Percentiles rank a stretch among this genome's conserved stretches.
These are phyloP conservation scores for Bothriochloa decipiens DNA, from an alignment of 176 grass and related monocot species.

Conservation along the genomic window DNA sequence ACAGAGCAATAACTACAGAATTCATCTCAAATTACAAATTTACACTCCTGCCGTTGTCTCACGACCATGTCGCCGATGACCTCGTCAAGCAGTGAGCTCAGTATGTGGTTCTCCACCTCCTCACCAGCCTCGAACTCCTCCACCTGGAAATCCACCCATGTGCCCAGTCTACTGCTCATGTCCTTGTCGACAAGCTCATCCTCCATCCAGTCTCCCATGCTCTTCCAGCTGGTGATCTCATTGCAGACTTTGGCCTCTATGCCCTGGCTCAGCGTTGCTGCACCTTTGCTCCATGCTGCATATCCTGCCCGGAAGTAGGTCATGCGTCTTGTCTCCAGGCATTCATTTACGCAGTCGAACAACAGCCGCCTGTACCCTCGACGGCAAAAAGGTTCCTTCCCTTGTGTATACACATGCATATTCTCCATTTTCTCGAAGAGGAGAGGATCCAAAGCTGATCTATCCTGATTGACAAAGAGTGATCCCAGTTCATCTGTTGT, in stretches of 20 bases:
- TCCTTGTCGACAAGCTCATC: constrained; percentile 83
- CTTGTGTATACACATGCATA: constrained; percentile 36
- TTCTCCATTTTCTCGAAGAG: constrained; percentile 57
- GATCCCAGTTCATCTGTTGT: constrained; percentile 38
- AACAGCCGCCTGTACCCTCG: constrained; percentile 48
- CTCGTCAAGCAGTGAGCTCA: constrained; percentile 73
- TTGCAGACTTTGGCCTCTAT: constrained; percentile 51
- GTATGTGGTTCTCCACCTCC: constrained; percentile 60
- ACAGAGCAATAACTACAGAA: constrained; percentile 30
- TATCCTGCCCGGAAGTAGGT: constrained; percentile 75
- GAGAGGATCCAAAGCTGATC: constrained; percentile 47
- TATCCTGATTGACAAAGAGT: constrained; percentile 29
- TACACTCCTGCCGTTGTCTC: constrained; percentile 36
- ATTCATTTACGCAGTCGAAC: constrained; percentile 71
- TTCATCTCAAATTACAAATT: constrained; percentile 46
- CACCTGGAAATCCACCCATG: constrained; percentile 68
- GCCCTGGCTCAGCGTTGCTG: constrained; percentile 32
- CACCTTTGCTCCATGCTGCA: constrained; percentile 74
- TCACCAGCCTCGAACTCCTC: constrained; percentile 62
- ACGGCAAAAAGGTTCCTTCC: constrained; percentile 37
- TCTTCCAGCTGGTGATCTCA: constrained; percentile 64
- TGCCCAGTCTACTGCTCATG: constrained; percentile 72
- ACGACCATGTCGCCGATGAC: constrained; percentile 59
- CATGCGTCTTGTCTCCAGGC: constrained; percentile 54
- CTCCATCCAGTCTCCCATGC: constrained; percentile 64